Evolutionary conservation across 2,329 filamentous ascomycete species (phyloP).

Genomic region (Penicillium sp.): DNA sequence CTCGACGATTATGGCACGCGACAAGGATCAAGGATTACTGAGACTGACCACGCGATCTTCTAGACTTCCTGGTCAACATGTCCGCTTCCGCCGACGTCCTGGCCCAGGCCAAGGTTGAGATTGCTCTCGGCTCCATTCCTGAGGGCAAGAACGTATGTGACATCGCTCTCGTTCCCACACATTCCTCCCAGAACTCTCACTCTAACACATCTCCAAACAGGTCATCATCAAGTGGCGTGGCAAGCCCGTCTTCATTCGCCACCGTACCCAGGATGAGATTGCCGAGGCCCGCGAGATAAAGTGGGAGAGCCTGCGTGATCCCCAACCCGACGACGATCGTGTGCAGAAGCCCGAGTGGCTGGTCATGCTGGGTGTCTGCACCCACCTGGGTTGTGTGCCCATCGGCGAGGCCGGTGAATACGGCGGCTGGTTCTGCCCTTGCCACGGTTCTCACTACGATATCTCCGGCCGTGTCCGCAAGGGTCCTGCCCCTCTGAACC

Average conservation of each 20-base stretch:
- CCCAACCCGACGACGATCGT: slow-evolving; percentile 83
- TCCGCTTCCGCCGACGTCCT: slow-evolving; percentile 96
- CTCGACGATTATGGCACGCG: not conserved
- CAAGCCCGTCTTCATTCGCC: slow-evolving; percentile 99
- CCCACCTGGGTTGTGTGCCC: slow-evolving; percentile 96
- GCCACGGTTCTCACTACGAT: slow-evolving; percentile 99
- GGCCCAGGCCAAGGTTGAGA: slow-evolving; percentile 99
- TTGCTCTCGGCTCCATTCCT: slow-evolving; percentile 85
- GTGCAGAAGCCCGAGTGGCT: slow-evolving; percentile 99
- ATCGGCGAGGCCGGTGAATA: slow-evolving; percentile 98
- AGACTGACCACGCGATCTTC: slow-evolving; percentile 27
- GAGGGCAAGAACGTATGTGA: slow-evolving; percentile 95
- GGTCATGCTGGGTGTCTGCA: slow-evolving; percentile 99
- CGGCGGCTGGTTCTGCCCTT: slow-evolving; percentile 99
- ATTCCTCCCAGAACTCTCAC: not conserved
- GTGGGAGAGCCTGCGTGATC: slow-evolving; percentile 79
- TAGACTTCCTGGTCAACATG: slow-evolving; percentile 99
- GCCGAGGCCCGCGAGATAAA: slow-evolving; percentile 87
- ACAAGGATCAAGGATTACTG: not conserved
- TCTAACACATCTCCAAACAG: slow-evolving; percentile 43
- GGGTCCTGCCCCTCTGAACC: slow-evolving; percentile 93
- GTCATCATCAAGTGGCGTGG: slow-evolving; percentile 99
- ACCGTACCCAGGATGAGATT: slow-evolving; percentile 91
- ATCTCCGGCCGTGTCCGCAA: slow-evolving; percentile 98
- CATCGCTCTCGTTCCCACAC: not conserved